Evolutionary conservation across 2,329 filamentous ascomycete species (phyloP).

Genomic region (Aspergillus ochraceoroseus): DNA sequence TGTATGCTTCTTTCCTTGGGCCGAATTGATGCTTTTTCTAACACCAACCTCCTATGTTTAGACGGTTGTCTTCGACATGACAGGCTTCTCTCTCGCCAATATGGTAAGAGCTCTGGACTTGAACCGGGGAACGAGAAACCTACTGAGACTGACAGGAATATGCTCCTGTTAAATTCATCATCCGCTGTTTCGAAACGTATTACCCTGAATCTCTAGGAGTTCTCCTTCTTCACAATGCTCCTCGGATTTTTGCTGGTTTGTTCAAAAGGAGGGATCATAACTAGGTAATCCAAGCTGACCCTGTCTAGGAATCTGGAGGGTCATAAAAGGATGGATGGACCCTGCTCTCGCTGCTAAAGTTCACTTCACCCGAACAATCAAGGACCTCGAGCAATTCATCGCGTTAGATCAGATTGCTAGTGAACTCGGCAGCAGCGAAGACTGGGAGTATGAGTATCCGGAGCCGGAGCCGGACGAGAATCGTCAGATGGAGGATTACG

Average conservation of each 20-base stretch:
- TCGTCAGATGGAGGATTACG: conserved; percentile 60
- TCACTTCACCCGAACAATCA: conserved; percentile 73
- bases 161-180: conserved; percentile 92
- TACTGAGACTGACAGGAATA: conserved; percentile 59
- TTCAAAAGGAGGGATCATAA: no score
- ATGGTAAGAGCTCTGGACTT: conserved; percentile 65
- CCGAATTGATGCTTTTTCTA: background rate
- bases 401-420: conserved; percentile 62
- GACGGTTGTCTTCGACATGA: conserved; percentile 93
- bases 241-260: conserved; percentile 85
- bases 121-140: no score
- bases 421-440: conserved; percentile 76
- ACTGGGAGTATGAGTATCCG: conserved; percentile 76
- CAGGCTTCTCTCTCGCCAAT: conserved; percentile 81
- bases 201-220: conserved; percentile 86
- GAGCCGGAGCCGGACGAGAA: conserved; percentile 74
- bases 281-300: no score
- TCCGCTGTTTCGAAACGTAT: conserved; percentile 94
- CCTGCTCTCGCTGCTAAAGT: conserved; percentile 89
- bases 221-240: conserved; percentile 86
- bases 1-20: conserved; percentile 51
- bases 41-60: conserved; percentile 34
- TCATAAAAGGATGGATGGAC: conserved; percentile 91
- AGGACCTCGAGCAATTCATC: conserved; percentile 72
- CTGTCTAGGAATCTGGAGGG: conserved; percentile 72